Conservation (phyloP, 2,329 filamentous ascomycete species). For the Dothideomycetes sp. region DNA sequence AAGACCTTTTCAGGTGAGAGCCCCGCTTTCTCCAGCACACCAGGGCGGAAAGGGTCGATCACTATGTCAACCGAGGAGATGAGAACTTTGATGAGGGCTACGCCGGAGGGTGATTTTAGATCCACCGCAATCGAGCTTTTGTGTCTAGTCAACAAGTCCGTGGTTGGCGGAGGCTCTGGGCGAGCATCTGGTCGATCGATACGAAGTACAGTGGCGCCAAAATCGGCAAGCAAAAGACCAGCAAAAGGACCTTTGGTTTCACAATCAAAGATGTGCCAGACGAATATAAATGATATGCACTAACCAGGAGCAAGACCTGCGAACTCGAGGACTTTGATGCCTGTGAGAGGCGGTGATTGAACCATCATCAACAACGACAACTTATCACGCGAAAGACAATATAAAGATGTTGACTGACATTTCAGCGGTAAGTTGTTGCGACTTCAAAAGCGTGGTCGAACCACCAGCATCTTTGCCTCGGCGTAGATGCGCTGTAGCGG, state of each 20-base stretch:
- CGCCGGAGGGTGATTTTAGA: constrained; percentile 56
- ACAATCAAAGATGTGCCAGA: constrained; percentile 6
- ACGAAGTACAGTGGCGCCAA: constrained; percentile 77
- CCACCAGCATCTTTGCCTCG: too few species aligned
- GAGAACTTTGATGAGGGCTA: constrained; percentile 56
- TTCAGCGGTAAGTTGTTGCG: too few species aligned
- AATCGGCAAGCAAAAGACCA: constrained; percentile 79
- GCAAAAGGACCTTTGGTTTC: constrained; percentile 62
- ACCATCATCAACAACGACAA: background rate
- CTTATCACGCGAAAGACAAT: too few species aligned
- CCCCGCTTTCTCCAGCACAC: constrained; percentile 75
- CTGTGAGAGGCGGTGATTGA: constrained; percentile 38
- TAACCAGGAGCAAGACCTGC: constrained; percentile 50
- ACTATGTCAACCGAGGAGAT: constrained; percentile 59
- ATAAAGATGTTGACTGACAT: too few species aligned
- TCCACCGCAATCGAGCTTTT: constrained; percentile 74
- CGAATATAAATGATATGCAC: constrained; percentile 3
- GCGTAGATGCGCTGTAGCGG: too few species aligned
- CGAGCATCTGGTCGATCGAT: constrained; percentile 54
- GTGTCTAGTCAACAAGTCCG: constrained; percentile 66
- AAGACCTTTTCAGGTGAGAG: constrained; percentile 60
- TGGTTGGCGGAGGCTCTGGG: constrained; percentile 36
- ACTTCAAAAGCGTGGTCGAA: too few species aligned
- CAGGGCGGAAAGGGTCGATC: constrained; percentile 88
- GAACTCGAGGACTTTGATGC: constrained; percentile 54